Base-by-base conservation (phyloP, 352 stramenopile species). In the Phytophthora vignae region DNA sequence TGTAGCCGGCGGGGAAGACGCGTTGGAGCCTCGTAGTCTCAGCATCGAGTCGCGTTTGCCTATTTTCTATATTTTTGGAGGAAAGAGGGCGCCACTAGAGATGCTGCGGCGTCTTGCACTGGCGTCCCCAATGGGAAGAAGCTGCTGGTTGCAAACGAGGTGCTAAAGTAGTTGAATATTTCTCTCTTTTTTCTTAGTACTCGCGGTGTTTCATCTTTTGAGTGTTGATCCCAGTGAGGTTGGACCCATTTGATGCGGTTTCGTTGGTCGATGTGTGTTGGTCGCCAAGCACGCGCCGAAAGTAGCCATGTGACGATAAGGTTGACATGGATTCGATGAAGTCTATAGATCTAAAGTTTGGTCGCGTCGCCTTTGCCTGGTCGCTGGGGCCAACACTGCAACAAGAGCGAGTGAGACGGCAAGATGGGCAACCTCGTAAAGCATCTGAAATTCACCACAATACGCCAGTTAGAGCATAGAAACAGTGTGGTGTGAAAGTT, bases 361-460 rank as follows among this genome's bases (percentile, higher is more conserved):
- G 58, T 38, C 19, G 8, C 36, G 36, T 10, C 12, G 1, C 6
- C 2, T 21, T 38, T 60, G 11, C 19, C 46, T 60, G 19, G 57
- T 29, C 25, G 72, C 17, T 29, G n/a, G 55, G n/a, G 56, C 10
- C 10, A 79, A 36, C 11, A 78, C 12, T 1, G 71, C 27, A 11
- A 74, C 66, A 2, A 84, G 31, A 14, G 69, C 46, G 14, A 90
- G 64, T 1, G 84, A 68, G 25, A 89, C 67, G 14, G 59, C 31
- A 33, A 88, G 76, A 58, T 90, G 75, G 4, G 78, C 84, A 12
- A 95, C 77, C 55, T 95, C 88, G 54, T 94, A 94, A 2, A 95
- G 63, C 82, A 95, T 88, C 88, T 95, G 48, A 59, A 58, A 9
- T 10, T 29, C 25, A 69, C 22, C 9, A 46, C 7, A 17, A 62